These are phyloP conservation scores for Aphanocladium album DNA, from an alignment of 2,329 filamentous ascomycete genomes.

Conservation along the genomic window DNA sequence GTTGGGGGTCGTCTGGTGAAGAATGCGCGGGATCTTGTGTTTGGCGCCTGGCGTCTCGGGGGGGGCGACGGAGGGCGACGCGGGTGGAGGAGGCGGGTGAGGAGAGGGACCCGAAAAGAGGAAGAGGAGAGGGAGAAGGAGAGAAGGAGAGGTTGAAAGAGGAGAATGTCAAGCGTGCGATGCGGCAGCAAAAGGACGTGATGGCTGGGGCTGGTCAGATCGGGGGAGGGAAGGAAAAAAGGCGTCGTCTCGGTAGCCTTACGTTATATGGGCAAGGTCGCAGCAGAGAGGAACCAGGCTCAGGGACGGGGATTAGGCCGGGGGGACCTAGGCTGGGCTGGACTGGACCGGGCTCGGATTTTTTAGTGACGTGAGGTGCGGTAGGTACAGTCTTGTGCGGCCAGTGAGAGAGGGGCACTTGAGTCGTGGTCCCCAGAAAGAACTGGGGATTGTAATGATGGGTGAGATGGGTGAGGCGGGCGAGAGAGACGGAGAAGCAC, in stretches of 20 bases:
- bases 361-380: neutral
- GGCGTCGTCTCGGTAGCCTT: conserved; percentile 1
- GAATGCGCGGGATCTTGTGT: conserved; percentile 67
- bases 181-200: neutral
- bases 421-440: no score
- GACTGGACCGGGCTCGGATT: neutral
- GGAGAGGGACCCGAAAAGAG: neutral
- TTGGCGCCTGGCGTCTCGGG: conserved; percentile 68
- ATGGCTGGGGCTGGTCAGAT: neutral
- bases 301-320: neutral
- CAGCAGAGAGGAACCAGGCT: neutral
- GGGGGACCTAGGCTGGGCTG: neutral
- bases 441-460: no score
- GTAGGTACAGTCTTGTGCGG: no score
- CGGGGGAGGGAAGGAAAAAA: neutral
- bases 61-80: conserved; percentile 43
- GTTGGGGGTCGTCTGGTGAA: conserved; percentile 70
- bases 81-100: neutral
- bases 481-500: neutral
- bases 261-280: conserved; percentile 1
- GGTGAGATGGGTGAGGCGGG: neutral
- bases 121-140: neutral
- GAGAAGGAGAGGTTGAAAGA: neutral
- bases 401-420: no score
- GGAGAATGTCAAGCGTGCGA: neutral